A percentile compares a stretch with the other conserved stretches of the same genome.
These are phyloP conservation scores for Orychophragmus violaceus DNA, from an alignment of 345 rosid genomes.

Conservation along the genomic window DNA sequence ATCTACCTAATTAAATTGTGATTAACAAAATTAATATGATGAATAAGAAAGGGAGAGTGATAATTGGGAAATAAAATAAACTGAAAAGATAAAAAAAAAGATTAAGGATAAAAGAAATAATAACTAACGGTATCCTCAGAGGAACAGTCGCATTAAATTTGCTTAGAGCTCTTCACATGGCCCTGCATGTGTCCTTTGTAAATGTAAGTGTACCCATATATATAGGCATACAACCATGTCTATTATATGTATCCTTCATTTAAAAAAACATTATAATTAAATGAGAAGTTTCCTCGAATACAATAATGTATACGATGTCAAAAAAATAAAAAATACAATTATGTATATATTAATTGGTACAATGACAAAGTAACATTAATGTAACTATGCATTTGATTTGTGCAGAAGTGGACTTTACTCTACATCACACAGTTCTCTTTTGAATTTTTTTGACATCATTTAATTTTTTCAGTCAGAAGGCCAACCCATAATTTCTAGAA, in stretches of 20 bases:
- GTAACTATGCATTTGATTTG: constrained; percentile 13
- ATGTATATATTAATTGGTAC: constrained; percentile 5
- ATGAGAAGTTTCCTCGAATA: constrained; percentile 8
- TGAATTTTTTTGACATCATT: background rate
- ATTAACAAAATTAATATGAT: background rate
- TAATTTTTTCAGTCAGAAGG: background rate
- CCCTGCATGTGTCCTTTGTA: constrained; percentile 33
- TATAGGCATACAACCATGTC: constrained; percentile 19
- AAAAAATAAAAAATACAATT: background rate
- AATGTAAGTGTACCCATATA: constrained; percentile 29
- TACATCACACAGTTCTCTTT: constrained; percentile 11
- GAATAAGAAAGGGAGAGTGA: background rate
- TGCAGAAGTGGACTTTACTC: constrained; percentile 18
- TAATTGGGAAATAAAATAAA: background rate
- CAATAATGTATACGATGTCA: background rate
- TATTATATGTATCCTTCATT: background rate
- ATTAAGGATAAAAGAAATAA: background rate
- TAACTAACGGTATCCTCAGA: constrained; percentile 4
- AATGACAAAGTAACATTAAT: constrained; percentile 22
- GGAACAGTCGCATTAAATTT: constrained; percentile 18
- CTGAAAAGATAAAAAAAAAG: background rate
- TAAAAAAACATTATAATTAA: background rate
- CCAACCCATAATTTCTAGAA: background rate
- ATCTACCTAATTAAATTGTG: background rate
- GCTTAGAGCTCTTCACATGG: constrained; percentile 27